Percentiles rank a stretch among this genome's conserved stretches.
Evolutionary conservation across 352 stramenopile species (phyloP).

Genomic region (Phytophthora cryptogea): DNA sequence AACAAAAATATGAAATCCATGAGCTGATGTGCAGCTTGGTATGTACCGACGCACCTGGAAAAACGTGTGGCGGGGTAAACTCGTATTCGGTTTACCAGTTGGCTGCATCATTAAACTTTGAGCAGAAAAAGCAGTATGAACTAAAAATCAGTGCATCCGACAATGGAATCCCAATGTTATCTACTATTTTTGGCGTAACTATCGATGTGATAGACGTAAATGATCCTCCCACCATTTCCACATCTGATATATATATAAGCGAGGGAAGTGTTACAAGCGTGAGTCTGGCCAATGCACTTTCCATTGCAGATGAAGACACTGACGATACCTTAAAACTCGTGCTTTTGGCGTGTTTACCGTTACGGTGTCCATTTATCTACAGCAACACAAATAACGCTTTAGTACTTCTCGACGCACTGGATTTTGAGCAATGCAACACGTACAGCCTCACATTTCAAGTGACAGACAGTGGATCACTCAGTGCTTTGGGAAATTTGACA

Average conservation of each 20-base stretch:
- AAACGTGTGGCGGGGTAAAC: constrained; percentile 28
- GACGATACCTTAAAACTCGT: constrained; percentile 7
- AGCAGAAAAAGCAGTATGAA: constrained; percentile 18
- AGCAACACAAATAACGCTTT: constrained; percentile 1
- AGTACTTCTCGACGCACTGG: constrained; percentile 8
- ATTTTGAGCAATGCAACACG: constrained; percentile 26
- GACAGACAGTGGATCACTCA: constrained; percentile 34
- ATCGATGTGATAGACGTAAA: constrained; percentile 28
- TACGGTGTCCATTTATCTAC: constrained; percentile 22
- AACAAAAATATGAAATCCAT: constrained; percentile 7
- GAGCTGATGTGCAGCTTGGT: constrained; percentile 9
- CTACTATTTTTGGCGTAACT: constrained; percentile 18
- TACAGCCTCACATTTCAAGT: constrained; percentile 34
- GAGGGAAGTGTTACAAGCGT: constrained; percentile 16
- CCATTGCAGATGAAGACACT: constrained; percentile 18
- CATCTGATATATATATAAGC: constrained; percentile 17
- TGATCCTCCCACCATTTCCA: constrained; percentile 19
- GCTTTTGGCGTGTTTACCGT: constrained; percentile 13
- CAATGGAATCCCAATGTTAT: constrained; percentile 18
- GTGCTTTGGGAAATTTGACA: constrained; percentile 30
- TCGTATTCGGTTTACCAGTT: constrained; percentile 34
- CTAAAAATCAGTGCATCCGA: constrained; percentile 14
- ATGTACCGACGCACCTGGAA: constrained; percentile 17
- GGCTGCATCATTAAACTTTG: constrained; percentile 25
- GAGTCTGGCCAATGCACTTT: constrained; percentile 9